These are phyloP conservation scores for Rubia peregrina DNA, from an alignment of 305 asterid genomes.

Conservation along the genomic window DNA sequence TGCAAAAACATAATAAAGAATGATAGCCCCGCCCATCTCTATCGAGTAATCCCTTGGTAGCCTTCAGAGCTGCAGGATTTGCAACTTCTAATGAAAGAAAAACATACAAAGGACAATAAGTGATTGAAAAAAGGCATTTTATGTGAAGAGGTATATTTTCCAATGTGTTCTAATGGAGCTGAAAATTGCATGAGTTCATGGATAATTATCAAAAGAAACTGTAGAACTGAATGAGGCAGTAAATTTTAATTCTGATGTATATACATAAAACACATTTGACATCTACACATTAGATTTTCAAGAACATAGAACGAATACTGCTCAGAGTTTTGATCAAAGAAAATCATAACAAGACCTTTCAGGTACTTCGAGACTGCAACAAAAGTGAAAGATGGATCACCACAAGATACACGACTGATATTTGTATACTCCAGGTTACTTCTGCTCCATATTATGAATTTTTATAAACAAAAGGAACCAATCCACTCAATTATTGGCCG, in stretches of 20 bases:
- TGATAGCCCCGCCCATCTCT: slow-evolving; percentile 10
- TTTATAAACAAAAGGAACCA: neutral
- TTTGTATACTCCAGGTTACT: neutral
- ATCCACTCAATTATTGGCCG: neutral
- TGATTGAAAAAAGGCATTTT: neutral
- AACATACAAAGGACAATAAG: neutral
- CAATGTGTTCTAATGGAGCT: neutral
- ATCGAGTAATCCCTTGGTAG: slow-evolving; percentile 25
- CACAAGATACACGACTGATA: neutral
- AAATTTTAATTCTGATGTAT: neutral
- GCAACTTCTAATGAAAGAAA: slow-evolving; percentile 16
- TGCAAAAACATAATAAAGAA: no score
- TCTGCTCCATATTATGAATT: neutral
- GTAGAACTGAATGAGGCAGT: neutral
- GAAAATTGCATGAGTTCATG: neutral
- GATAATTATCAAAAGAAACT: neutral
- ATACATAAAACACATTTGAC: neutral
- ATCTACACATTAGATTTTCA: neutral
- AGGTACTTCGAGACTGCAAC: neutral
- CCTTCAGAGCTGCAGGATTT: slow-evolving; percentile 15
- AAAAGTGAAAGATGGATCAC: neutral
- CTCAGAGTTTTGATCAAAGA: neutral
- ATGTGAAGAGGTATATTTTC: neutral
- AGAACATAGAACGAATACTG: neutral
- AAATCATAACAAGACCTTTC: neutral